Conservation (phyloP, 148 eudicot species). For the Drosera capensis region DNA sequence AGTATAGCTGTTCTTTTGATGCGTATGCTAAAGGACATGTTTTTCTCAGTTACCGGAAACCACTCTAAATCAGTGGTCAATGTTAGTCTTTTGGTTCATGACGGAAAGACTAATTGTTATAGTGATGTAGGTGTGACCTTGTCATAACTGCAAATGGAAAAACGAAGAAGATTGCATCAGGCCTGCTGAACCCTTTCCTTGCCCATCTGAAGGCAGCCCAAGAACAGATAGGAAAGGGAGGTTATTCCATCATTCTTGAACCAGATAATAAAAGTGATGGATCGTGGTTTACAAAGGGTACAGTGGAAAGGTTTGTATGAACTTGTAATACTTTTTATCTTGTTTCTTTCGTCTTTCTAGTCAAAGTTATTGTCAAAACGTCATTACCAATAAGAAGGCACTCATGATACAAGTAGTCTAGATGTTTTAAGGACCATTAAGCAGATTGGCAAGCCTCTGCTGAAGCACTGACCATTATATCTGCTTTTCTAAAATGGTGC, state of each 20-base stretch:
- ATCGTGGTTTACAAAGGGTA: conserved; percentile 91
- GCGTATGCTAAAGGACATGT: too few relatives aligned
- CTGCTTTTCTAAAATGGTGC: too few relatives aligned
- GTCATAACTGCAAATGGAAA: conserved; percentile 67
- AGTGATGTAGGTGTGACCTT: conserved; percentile 67
- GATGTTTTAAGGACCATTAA: too few relatives aligned
- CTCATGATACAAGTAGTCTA: too few relatives aligned
- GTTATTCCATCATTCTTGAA: conserved; percentile 78
- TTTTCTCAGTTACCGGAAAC: too few relatives aligned
- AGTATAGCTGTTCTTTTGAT: too few relatives aligned
- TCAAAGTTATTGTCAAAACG: not conserved
- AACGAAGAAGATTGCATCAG: conserved; percentile 84
- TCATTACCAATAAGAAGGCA: too few relatives aligned
- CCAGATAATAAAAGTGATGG: conserved; percentile 40
- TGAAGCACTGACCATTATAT: too few relatives aligned
- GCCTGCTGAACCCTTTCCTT: conserved; percentile 79
- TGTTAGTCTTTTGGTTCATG: too few relatives aligned
- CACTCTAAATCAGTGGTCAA: too few relatives aligned
- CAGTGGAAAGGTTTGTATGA: conserved; percentile 58
- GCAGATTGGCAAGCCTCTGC: not conserved
- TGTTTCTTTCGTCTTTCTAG: conserved; percentile 7
- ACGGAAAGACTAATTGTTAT: conserved; percentile 7
- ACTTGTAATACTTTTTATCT: conserved; percentile 3
- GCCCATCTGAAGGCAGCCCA: conserved; percentile 87
- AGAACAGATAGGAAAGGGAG: conserved; percentile 93